Evolutionary conservation across 1,284 basidiomycete species (phyloP).

Genomic region (Pseudozyma sp.): DNA sequence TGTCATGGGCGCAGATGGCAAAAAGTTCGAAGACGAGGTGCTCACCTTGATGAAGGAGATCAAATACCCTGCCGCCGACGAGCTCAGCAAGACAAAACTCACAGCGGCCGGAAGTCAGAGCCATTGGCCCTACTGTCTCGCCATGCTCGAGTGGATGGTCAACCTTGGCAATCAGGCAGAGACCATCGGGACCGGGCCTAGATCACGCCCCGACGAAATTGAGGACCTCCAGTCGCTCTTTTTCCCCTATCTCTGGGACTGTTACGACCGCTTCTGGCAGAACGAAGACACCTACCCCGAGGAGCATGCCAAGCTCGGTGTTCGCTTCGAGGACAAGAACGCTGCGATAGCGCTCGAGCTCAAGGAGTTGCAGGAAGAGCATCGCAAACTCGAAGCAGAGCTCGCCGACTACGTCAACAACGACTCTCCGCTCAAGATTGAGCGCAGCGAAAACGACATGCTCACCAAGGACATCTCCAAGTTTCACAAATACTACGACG

Average conservation of each 20-base stretch:
- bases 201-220: constrained; percentile 54
- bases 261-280: constrained; percentile 68
- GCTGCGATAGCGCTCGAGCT: constrained; percentile 53
- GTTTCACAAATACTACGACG: constrained; percentile 64
- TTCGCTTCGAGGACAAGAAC: constrained; percentile 56
- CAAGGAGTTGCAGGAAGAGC: constrained; percentile 51
- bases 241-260: constrained; percentile 66
- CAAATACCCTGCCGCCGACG: constrained; percentile 65
- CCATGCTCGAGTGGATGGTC: constrained; percentile 68
- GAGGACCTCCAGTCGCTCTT: constrained; percentile 63
- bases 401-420: constrained; percentile 46
- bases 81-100: constrained; percentile 68
- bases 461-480: constrained; percentile 62
- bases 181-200: constrained; percentile 54
- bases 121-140: constrained; percentile 66
- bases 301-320: constrained; percentile 59
- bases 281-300: constrained; percentile 67
- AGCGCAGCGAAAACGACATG: constrained; percentile 57
- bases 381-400: constrained; percentile 46
- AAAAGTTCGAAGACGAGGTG: constrained; percentile 67
- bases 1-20: constrained; percentile 56
- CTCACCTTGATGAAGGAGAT: constrained; percentile 63
- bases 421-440: constrained; percentile 58
- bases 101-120: constrained; percentile 64
- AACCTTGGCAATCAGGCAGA: constrained; percentile 50